phyloP scores from a whole-genome alignment of 2,329 filamentous ascomycete genomes.

The Septoria petroselini region DNA sequence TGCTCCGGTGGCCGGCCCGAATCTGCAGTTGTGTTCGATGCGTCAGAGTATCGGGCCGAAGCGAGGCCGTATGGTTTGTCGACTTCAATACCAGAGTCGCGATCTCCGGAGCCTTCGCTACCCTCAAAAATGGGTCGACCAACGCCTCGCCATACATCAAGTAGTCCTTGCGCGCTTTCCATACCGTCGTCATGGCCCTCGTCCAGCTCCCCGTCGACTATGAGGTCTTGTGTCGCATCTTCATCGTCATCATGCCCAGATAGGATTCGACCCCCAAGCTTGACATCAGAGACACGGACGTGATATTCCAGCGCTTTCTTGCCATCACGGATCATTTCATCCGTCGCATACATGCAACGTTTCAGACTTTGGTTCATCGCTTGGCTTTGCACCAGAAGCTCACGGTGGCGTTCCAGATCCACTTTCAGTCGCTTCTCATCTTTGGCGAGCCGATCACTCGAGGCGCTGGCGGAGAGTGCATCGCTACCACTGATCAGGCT shows the following conservation, averaged over 20 bases:
- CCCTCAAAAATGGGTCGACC: constrained; percentile 22
- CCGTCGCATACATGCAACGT: constrained; percentile 82
- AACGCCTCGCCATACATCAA: constrained; percentile 30
- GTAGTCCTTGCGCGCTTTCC: constrained; percentile 30
- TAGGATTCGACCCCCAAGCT: constrained; percentile 77
- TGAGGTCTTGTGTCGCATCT: constrained; percentile 21
- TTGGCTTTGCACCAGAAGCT: constrained; percentile 83
- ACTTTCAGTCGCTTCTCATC: constrained; percentile 82
- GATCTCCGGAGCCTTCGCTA: constrained; percentile 32
- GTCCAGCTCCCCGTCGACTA: constrained; percentile 27
- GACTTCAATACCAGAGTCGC: constrained; percentile 37
- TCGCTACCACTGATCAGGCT: constrained; percentile 34
- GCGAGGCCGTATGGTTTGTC: constrained; percentile 23
- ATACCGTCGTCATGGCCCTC: constrained; percentile 24
- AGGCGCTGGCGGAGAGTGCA: constrained; percentile 39
- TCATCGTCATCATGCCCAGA: constrained; percentile 53
- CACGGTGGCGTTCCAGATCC: constrained; percentile 83
- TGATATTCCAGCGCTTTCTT: constrained; percentile 81
- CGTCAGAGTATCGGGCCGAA: constrained; percentile 15
- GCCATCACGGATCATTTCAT: constrained; percentile 84
- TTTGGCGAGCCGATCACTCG: constrained; percentile 57
- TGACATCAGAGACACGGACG: constrained; percentile 73
- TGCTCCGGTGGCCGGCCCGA: constrained; percentile 23
- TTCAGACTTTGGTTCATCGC: constrained; percentile 95
- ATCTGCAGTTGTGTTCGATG: constrained; percentile 15